Conservation (phyloP, 2,329 filamentous ascomycete genomes). For the Aureobasidium sp. region DNA sequence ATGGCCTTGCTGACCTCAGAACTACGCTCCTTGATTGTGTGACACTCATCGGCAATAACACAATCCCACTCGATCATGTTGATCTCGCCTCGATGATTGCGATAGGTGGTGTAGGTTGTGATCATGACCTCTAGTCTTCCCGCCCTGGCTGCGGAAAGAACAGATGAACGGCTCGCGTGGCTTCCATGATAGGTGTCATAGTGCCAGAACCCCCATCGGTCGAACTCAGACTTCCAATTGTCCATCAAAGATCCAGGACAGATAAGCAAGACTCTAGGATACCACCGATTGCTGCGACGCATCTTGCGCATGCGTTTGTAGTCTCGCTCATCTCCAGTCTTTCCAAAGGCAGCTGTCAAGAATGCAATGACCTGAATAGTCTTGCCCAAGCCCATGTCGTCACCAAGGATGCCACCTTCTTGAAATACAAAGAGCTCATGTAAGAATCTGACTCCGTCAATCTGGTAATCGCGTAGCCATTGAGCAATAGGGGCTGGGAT, state of each 20-base stretch:
- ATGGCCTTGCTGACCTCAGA: slow-evolving; percentile 78
- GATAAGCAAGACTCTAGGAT: slow-evolving; percentile 75
- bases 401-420: slow-evolving; percentile 80
- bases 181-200: slow-evolving; percentile 72
- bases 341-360: slow-evolving; percentile 84
- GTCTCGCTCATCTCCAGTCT: slow-evolving; percentile 83
- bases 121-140: slow-evolving; percentile 85
- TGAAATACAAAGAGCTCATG: slow-evolving; percentile 88
- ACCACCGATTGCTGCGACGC: slow-evolving; percentile 63
- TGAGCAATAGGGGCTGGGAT: slow-evolving; percentile 87
- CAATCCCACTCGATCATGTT: slow-evolving; percentile 91
- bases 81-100: slow-evolving; percentile 64
- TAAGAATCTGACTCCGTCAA: slow-evolving; percentile 76
- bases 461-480: slow-evolving; percentile 86
- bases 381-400: slow-evolving; percentile 97
- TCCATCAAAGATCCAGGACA: slow-evolving; percentile 82
- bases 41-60: slow-evolving; percentile 90
- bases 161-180: slow-evolving; percentile 50
- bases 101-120: slow-evolving; percentile 87
- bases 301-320: slow-evolving; percentile 81
- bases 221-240: slow-evolving; percentile 84
- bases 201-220: slow-evolving; percentile 94
- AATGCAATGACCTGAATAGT: slow-evolving; percentile 95
- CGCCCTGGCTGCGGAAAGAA: slow-evolving; percentile 52
- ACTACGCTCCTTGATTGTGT: slow-evolving; percentile 71